These are phyloP conservation scores for Gypsophila paniculata DNA, from an alignment of 179 eudicot genomes.

Conservation along the genomic window DNA sequence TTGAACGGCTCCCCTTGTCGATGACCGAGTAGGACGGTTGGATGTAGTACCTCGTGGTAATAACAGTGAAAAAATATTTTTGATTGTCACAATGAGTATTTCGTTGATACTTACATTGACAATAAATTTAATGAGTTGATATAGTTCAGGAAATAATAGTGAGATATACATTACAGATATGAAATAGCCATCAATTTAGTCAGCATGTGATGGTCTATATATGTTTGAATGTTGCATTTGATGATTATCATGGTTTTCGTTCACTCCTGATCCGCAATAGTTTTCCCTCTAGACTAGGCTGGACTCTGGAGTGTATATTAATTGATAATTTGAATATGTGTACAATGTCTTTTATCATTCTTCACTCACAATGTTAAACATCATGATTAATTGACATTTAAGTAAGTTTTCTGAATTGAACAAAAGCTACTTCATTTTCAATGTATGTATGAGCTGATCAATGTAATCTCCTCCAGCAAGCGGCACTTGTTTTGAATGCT, in stretches of 20 bases:
- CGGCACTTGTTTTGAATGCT: conserved; percentile 63
- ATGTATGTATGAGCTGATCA: conserved; percentile 15
- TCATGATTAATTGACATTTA: background rate
- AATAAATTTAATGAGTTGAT: background rate
- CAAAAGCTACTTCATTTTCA: background rate
- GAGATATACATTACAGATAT: no score
- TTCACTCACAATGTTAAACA: background rate
- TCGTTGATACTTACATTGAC: background rate
- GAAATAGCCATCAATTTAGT: background rate
- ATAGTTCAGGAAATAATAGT: no score
- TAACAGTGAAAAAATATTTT: no score
- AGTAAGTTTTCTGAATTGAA: background rate
- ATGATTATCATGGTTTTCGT: background rate
- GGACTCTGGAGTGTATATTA: background rate
- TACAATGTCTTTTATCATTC: background rate
- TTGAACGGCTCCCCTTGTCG: no score
- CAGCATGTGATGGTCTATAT: background rate
- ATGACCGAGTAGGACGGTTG: no score
- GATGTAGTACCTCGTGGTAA: no score
- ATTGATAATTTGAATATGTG: background rate
- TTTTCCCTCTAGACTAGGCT: background rate
- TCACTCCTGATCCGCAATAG: background rate
- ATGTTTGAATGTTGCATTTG: background rate
- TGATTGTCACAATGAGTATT: background rate
- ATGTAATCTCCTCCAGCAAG: conserved; percentile 45